Base-by-base conservation (phyloP, 2,329 filamentous ascomycete species). In the Xylariomycetidae sp. region DNA sequence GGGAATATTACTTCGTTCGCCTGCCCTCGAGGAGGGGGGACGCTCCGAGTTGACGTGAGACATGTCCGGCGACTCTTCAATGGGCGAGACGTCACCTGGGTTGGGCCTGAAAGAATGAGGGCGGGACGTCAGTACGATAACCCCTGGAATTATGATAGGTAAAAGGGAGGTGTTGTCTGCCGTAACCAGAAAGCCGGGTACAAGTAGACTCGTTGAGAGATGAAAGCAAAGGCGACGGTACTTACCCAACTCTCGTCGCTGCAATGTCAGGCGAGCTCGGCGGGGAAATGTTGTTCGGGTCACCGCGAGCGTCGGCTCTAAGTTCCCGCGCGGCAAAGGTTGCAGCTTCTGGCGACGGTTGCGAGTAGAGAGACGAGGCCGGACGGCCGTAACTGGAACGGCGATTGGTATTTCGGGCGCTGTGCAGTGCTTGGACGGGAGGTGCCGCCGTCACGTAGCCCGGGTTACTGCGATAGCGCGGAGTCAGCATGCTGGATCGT, bases 341-440 rank as follows among this genome's bases (percentile, higher is more conserved):
- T 10, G 57, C 46, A 9, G 50, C 53, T 18, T 54, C 50, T 10
- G 68, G 67, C 39, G 67, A 74, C 27, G 64, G 68, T 52, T 74
- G 68, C 28, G 77, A 76, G 53, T 83, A 82, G 29, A 78, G 46
- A 12, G 80, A 82, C 19, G 79, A 81, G 6, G 64, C 45, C n/a
- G 71, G 68, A 25, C 70, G 68, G 41, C 59, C 48, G 40, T 51
- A 61, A 33, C 50, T 53, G 20, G 60, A 56, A 38, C 46, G 48
- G 37, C 49, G 57, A 42, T 48, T 45, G 31, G 40, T 47, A 39
- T 50, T 53, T 37, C 47, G 56, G 39, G 60, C 54, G 42, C 38
- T 52, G 52, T 19, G 52, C n/a, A n/a, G n/a, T n/a, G n/a, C n/a
- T n/a, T n/a, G n/a, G n/a, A n/a, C 49, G 8, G 58, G 44, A 32